These are phyloP conservation scores for Pholiota conissans DNA, from an alignment of 768 basidiomycete genomes.

Conservation along the genomic window DNA sequence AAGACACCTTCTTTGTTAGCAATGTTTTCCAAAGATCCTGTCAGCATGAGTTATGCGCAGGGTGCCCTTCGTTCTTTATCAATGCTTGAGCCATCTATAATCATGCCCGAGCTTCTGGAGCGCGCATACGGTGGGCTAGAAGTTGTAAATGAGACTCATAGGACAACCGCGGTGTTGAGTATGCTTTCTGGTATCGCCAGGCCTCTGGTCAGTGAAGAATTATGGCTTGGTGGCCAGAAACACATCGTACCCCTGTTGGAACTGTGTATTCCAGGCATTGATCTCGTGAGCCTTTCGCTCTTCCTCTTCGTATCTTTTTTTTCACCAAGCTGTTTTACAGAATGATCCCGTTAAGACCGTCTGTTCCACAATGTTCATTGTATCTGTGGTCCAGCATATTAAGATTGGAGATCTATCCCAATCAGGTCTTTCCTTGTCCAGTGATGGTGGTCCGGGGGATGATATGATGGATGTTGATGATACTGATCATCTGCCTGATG, in stretches of 20 bases:
- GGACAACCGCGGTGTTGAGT: conserved; percentile 88
- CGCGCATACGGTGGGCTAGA: conserved; percentile 92
- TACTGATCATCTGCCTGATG: conserved; percentile 51
- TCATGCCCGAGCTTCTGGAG: conserved; percentile 91
- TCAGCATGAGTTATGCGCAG: conserved; percentile 82
- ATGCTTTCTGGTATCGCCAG: conserved; percentile 77
- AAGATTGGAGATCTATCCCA: conserved; percentile 77
- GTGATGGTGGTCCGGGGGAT: conserved; percentile 49
- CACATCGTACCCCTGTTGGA: conserved; percentile 87
- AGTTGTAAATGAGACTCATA: conserved; percentile 91
- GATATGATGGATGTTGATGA: conserved; percentile 55
- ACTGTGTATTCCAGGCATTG: conserved; percentile 88
- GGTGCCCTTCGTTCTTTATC: conserved; percentile 77
- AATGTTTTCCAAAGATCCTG: conserved; percentile 86
- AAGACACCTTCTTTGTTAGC: conserved; percentile 86
- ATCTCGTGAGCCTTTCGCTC: conserved; percentile 53
- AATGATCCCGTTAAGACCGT: conserved; percentile 83
- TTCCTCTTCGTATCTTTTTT: background rate
- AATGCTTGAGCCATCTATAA: conserved; percentile 75
- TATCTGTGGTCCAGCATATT: conserved; percentile 70
- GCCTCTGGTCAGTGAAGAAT: conserved; percentile 71
- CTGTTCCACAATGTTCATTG: conserved; percentile 78
- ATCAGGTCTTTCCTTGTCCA: conserved; percentile 53
- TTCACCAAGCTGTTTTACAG: conserved; percentile 31
- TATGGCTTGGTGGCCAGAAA: conserved; percentile 87